Base-by-base conservation (phyloP, 352 stramenopile species). In the Globisporangium cylindrosporum region DNA sequence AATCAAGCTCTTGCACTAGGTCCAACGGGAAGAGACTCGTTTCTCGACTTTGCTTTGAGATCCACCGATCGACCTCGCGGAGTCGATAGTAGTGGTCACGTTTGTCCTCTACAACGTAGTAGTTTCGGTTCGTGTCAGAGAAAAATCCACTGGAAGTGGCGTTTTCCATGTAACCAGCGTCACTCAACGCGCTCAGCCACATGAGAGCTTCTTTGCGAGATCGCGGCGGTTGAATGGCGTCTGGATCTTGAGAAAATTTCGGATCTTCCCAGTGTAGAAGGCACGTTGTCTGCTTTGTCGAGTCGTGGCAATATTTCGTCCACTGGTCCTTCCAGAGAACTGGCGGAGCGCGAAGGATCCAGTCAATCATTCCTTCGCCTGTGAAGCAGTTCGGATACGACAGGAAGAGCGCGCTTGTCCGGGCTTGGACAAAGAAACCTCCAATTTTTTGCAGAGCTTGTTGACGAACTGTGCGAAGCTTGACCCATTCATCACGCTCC, bases 21-120 rank as follows among this genome's bases (percentile, higher is more conserved):
- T 92, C 84, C 20, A 92, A 63, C 1, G 82, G 84, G n/a, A 79
- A 89, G 9, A 89, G 65, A 48, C 78, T 89, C 14, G 79, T 84
- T 5, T 69, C 68, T 1, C 57, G 66, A 3, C 57, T 38, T 29
- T 77, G 56, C 22, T 87, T 79, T 2, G 61, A 29, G 20, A 79
- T 63, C 79, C 80, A 90, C 46, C 72, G 72, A 12, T 92, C 73
- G 5, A 92, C 76, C 54, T 82, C 79, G 3, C 73, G 82, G 25
- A 92, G 66, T 7, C 81, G 75, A 20, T 89, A 92, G 53, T 78
- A 85, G 2, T 72, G 73, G 68, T 90, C 82, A 0, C 68, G 22
- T 12, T 69, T 76, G 57, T 79, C 76, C 57, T 90, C 81, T 41
- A 91, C 70, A 20, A 86, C 36, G 36, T 77, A 73, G 10, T 79